Conservation (phyloP, 2,329 filamentous ascomycete species). For the Emergomyces pasteurianus region DNA sequence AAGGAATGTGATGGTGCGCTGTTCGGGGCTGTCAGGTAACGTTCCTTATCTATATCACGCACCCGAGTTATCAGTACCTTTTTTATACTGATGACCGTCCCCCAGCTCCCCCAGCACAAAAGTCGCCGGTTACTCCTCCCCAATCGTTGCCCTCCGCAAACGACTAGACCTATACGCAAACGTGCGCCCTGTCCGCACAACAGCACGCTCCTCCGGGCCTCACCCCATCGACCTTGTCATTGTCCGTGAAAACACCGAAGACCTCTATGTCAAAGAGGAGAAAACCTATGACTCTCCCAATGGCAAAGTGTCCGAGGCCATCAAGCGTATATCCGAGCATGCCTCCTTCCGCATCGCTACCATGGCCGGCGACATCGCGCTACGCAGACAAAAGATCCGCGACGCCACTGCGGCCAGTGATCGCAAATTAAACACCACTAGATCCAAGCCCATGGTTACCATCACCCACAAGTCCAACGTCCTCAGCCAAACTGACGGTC, state of each 20-base stretch:
- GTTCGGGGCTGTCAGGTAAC: constrained; percentile 76
- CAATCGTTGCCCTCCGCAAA: constrained; percentile 94
- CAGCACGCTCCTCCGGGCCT: constrained; percentile 36
- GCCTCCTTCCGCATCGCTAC: constrained; percentile 76
- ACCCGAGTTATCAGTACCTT: not conserved
- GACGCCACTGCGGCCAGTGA: constrained; percentile 35
- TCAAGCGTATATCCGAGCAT: constrained; percentile 88
- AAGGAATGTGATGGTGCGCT: constrained; percentile 90
- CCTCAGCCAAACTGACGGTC: constrained; percentile 85
- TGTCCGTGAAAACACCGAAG: constrained; percentile 96
- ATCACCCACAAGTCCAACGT: constrained; percentile 99
- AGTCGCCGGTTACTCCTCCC: constrained; percentile 90
- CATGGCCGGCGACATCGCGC: constrained; percentile 90
- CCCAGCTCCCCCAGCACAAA: constrained; percentile 68
- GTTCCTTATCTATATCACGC: not conserved
- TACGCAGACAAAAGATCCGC: constrained; percentile 72
- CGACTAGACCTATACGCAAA: constrained; percentile 92
- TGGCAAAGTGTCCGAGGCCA: constrained; percentile 85
- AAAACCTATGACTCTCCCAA: constrained; percentile 59
- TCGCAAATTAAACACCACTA: constrained; percentile 38
- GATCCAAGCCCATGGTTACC: constrained; percentile 70
- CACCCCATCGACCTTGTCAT: constrained; percentile 90
- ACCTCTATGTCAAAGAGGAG: constrained; percentile 97
- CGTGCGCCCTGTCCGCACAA: constrained; percentile 87
- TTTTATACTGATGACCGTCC: constrained; percentile 1